Evolutionary conservation across 192 early-diverging fungal genomes (phyloP).

Genomic region (Lunasporangiospora selenospora): DNA sequence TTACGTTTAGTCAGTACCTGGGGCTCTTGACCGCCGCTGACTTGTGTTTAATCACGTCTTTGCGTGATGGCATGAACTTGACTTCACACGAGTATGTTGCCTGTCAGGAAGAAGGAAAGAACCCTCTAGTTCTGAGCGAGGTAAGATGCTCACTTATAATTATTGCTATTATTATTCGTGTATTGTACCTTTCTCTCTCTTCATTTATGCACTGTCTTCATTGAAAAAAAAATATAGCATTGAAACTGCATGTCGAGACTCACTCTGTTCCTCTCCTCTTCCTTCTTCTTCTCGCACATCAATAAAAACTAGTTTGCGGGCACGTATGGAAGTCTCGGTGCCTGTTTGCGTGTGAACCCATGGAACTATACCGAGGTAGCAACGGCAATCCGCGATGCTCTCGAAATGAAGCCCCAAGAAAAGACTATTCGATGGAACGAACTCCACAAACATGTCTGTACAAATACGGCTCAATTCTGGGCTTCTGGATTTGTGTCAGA

Average conservation of each 20-base stretch:
- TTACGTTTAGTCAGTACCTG: conserved; percentile 86
- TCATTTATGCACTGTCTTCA: too few species aligned
- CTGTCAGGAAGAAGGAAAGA: conserved; percentile 81
- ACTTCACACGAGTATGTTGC: conserved; percentile 91
- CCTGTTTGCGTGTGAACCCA: conserved; percentile 84
- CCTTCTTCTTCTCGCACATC: too few species aligned
- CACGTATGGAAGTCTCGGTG: conserved; percentile 85
- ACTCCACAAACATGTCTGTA: conserved; percentile 64
- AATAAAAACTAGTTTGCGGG: conserved; percentile 90
- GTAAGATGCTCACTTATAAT: conserved; percentile 8
- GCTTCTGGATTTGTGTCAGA: conserved; percentile 60
- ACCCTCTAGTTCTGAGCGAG: conserved; percentile 87
- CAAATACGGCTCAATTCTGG: conserved; percentile 67
- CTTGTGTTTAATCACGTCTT: conserved; percentile 81
- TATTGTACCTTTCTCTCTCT: neutral
- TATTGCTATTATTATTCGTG: neutral
- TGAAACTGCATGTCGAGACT: too few species aligned
- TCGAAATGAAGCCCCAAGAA: conserved; percentile 78
- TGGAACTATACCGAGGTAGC: conserved; percentile 90
- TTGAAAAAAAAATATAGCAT: too few species aligned
- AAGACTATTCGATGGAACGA: conserved; percentile 73
- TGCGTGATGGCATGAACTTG: conserved; percentile 96
- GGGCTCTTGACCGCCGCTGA: conserved; percentile 86
- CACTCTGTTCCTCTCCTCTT: too few species aligned
- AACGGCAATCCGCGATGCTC: conserved; percentile 83